Evolutionary conservation across 129 eudicot species (phyloP).

Genomic region (Artemisia annua): DNA sequence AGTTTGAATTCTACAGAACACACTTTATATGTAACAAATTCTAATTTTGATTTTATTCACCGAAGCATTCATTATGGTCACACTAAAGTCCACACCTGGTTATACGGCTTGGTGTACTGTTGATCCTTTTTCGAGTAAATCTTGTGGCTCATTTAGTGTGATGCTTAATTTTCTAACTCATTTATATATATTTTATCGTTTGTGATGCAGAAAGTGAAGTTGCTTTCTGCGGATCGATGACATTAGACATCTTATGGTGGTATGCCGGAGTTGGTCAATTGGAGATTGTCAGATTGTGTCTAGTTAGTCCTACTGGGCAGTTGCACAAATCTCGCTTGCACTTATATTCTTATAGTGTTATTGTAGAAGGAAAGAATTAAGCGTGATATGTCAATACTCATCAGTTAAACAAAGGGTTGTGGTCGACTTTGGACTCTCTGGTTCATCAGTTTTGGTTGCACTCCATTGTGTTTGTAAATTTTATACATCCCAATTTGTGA

Average conservation of each 20-base stretch:
- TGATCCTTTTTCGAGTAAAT: neutral
- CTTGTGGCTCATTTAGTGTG: too few relatives aligned
- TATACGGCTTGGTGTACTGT: neutral
- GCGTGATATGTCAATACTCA: neutral
- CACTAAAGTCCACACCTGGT: neutral
- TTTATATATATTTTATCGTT: neutral
- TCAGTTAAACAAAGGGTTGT: neutral
- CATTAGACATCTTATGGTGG: conserved; percentile 1
- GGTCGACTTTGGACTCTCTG: neutral
- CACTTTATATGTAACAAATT: neutral
- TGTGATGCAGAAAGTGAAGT: conserved; percentile 59
- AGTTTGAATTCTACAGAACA: too few relatives aligned
- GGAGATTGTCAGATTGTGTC: neutral
- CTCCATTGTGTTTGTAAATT: neutral
- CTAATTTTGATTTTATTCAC: too few relatives aligned
- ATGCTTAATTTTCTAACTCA: neutral
- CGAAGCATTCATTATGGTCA: neutral
- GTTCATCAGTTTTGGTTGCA: neutral
- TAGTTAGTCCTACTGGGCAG: neutral
- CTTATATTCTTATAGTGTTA: neutral
- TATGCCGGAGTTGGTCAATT: neutral
- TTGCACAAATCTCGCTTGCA: neutral
- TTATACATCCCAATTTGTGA: neutral
- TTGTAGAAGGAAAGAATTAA: neutral
- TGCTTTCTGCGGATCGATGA: conserved; percentile 45